A percentile compares a stretch with the other conserved stretches of the same genome.
Conservation (phyloP, 169 alveolate species). For the Cryptosporidium andersoni region DNA sequence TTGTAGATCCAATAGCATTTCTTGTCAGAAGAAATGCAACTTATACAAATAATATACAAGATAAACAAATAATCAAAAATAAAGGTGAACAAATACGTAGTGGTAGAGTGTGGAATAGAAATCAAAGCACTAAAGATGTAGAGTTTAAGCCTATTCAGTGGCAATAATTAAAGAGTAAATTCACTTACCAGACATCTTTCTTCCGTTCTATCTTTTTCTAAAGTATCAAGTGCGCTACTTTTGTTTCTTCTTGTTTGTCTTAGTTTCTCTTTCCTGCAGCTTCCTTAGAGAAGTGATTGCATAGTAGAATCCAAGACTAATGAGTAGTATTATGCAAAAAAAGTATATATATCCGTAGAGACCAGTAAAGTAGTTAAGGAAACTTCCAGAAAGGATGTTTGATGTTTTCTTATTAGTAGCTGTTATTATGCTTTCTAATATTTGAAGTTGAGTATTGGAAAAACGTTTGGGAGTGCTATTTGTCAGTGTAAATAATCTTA, state of each 20-base stretch:
- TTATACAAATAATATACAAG: neutral
- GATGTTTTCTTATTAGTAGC: neutral
- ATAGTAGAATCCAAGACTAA: slow-evolving; percentile 30
- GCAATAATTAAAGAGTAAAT: slow-evolving; percentile 7
- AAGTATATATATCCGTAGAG: slow-evolving; percentile 38
- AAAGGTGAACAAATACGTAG: slow-evolving; percentile 63
- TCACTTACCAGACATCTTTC: too few relatives aligned
- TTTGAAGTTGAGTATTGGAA: slow-evolving; percentile 22
- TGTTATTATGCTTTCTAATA: slow-evolving; percentile 27
- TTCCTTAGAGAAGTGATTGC: slow-evolving; percentile 11
- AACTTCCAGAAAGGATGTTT: neutral
- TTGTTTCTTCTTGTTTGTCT: neutral
- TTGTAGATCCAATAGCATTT: slow-evolving; percentile 62
- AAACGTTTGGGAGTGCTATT: slow-evolving; percentile 30
- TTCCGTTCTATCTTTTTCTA: neutral
- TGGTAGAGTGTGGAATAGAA: slow-evolving; percentile 27
- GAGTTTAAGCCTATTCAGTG: slow-evolving; percentile 59
- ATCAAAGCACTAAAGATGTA: neutral
- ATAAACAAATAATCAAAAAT: slow-evolving; percentile 12
- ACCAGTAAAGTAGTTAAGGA: neutral
- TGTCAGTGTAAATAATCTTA: neutral
- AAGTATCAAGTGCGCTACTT: neutral
- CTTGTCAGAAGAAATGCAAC: slow-evolving; percentile 21
- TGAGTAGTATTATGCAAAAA: slow-evolving; percentile 3
- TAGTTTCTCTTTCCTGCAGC: neutral